A percentile compares a stretch with the other conserved stretches of the same genome.
These are phyloP conservation scores for Russula dissimulans DNA, from an alignment of 768 basidiomycete genomes.

Conservation along the genomic window DNA sequence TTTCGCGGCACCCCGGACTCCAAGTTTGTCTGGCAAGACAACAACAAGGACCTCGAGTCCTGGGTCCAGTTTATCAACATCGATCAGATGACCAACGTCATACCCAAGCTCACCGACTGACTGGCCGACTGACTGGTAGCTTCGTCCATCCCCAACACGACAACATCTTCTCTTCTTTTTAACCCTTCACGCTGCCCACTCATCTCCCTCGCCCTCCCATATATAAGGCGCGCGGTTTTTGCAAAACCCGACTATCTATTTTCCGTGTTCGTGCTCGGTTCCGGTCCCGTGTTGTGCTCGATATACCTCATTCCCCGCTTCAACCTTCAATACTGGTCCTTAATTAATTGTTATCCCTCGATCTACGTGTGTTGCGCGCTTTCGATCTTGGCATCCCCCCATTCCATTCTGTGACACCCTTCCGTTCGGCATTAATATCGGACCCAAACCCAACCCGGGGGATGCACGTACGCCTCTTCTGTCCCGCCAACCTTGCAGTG, in stretches of 20 bases:
- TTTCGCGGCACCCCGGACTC: conserved; percentile 58
- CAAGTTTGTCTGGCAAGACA: conserved; percentile 65
- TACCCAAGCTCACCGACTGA: conserved; percentile 61
- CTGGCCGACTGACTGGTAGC: no score
- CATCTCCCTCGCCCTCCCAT: not conserved
- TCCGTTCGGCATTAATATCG: not conserved
- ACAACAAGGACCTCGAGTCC: conserved; percentile 54
- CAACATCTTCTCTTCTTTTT: not conserved
- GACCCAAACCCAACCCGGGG: not conserved
- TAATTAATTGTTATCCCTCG: conserved; percentile 3
- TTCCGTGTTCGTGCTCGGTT: not conserved
- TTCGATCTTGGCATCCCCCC: not conserved
- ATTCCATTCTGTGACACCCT: conserved; percentile 11
- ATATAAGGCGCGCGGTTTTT: not conserved
- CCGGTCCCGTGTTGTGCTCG: conserved; percentile 8
- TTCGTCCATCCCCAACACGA: no score
- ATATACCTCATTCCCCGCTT: conserved; percentile 11
- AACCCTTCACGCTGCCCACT: not conserved
- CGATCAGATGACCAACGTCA: conserved; percentile 72
- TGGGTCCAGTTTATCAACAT: conserved; percentile 84
- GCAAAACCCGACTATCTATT: conserved; percentile 4
- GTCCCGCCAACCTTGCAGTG: not conserved
- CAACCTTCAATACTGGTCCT: not conserved
- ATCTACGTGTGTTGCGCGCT: not conserved
- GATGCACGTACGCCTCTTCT: not conserved